A percentile compares a stretch with the other conserved stretches of the same genome.
These are phyloP conservation scores for Saccharum spontaneum DNA, from an alignment of 176 grass and related monocot species.

Conservation along the genomic window DNA sequence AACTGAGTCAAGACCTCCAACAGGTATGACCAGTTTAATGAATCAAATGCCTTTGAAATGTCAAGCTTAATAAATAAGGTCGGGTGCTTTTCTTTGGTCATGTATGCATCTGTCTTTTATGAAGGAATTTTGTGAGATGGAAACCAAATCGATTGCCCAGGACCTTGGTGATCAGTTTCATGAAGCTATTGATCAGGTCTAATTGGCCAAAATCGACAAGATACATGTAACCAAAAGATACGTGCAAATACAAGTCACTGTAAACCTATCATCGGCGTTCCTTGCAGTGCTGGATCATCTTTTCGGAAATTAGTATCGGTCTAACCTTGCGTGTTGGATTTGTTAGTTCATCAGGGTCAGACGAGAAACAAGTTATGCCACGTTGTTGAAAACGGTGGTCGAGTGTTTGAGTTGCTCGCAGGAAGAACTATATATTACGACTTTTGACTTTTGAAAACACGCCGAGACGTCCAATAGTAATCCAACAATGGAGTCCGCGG, in stretches of 20 bases:
- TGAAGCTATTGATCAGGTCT: too few relatives aligned
- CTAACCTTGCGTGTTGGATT: not conserved
- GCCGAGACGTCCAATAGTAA: not conserved
- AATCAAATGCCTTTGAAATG: too few relatives aligned
- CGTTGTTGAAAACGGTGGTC: too few relatives aligned
- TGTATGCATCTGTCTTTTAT: too few relatives aligned
- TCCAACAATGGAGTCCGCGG: not conserved
- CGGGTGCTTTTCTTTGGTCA: too few relatives aligned
- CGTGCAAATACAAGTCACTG: not conserved
- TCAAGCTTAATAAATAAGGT: too few relatives aligned
- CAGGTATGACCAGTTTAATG: too few relatives aligned
- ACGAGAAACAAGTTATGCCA: not conserved
- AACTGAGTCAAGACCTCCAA: too few relatives aligned
- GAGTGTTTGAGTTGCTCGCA: not conserved
- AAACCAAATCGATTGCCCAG: too few relatives aligned
- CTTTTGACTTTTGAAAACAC: not conserved
- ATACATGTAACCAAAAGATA: not conserved
- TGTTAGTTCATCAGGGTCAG: not conserved
- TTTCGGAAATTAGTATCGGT: not conserved
- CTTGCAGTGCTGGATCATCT: not conserved
- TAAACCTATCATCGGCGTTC: not conserved
- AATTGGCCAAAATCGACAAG: too few relatives aligned
- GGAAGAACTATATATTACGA: not conserved
- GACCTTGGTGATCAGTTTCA: too few relatives aligned
- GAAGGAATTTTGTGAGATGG: too few relatives aligned